phyloP scores from a whole-genome alignment of 2,329 filamentous ascomycete species.

The Podosphaera fusca region DNA sequence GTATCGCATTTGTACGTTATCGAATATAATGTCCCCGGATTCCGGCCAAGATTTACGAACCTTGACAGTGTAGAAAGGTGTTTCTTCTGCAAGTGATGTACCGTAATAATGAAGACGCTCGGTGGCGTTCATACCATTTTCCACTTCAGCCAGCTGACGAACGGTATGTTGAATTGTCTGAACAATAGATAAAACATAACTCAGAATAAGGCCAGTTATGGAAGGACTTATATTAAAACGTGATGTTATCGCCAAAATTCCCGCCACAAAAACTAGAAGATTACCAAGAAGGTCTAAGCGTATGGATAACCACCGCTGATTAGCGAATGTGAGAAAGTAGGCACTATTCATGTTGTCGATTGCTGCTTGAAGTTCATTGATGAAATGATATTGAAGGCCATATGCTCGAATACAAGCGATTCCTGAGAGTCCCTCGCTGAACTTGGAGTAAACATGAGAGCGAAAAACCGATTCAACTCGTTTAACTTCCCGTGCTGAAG shows the following conservation, averaged over 20 bases:
- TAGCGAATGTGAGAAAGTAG: conserved; percentile 87
- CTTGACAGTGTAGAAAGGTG: conserved; percentile 53
- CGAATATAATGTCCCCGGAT: conserved; percentile 57
- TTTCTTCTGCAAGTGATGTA: conserved; percentile 67
- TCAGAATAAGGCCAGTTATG: conserved; percentile 69
- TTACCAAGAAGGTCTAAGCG: conserved; percentile 71
- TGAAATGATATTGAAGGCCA: conserved; percentile 55
- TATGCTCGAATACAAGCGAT: conserved; percentile 77
- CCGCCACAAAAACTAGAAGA: conserved; percentile 63
- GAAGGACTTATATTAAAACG: conserved; percentile 68
- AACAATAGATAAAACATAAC: conserved; percentile 80
- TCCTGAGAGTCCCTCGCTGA: conserved; percentile 69
- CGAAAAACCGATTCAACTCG: conserved; percentile 77
- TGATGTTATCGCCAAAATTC: conserved; percentile 77
- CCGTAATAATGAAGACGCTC: conserved; percentile 85
- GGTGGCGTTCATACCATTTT: conserved; percentile 95
- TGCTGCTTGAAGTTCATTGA: conserved; percentile 39
- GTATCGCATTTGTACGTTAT: conserved; percentile 59
- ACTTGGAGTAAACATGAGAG: conserved; percentile 72
- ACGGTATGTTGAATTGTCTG: conserved; percentile 94
- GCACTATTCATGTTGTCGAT: conserved; percentile 87
- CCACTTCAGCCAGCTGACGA: conserved; percentile 78
- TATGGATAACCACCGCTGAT: conserved; percentile 78
- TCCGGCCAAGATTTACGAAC: conserved; percentile 64
- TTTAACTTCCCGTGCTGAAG: conserved; percentile 84